These are phyloP conservation scores for Coffea humblotiana DNA, from an alignment of 305 asterid genomes.

Conservation along the genomic window DNA sequence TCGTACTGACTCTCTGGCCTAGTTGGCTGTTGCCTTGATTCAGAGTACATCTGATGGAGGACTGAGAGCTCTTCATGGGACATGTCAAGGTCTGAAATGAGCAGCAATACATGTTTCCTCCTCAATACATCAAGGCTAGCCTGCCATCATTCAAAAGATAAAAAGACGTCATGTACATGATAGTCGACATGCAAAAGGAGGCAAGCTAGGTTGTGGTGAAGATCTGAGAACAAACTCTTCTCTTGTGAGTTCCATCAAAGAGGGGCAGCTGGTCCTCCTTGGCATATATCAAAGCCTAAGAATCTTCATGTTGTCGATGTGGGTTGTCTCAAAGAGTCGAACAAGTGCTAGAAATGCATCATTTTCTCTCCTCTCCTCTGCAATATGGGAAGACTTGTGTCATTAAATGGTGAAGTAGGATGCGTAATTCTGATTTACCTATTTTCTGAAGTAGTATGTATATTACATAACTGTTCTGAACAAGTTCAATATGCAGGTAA, in stretches of 20 bases:
- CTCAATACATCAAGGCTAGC: constrained; percentile 58
- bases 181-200: neutral
- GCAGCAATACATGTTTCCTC: constrained; percentile 61
- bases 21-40: constrained; percentile 38
- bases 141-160: constrained; percentile 32
- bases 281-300: constrained; percentile 53
- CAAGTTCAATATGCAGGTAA: neutral
- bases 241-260: constrained; percentile 55
- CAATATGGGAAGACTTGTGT: neutral
- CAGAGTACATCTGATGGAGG: constrained; percentile 66
- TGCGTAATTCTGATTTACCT: too few relatives aligned
- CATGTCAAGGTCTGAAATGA: constrained; percentile 68
- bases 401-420: too few relatives aligned
- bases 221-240: constrained; percentile 41
- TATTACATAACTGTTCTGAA: neutral
- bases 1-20: constrained; percentile 63
- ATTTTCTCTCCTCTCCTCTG: constrained; percentile 51
- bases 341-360: constrained; percentile 47
- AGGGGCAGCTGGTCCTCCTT: constrained; percentile 73
- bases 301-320: constrained; percentile 75
- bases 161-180: neutral
- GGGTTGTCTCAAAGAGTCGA: constrained; percentile 53
- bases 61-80: constrained; percentile 70
- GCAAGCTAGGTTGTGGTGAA: too few relatives aligned
- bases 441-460: too few relatives aligned